Conservation (phyloP, 1,284 basidiomycete species). For the Bjerkandera adusta region DNA sequence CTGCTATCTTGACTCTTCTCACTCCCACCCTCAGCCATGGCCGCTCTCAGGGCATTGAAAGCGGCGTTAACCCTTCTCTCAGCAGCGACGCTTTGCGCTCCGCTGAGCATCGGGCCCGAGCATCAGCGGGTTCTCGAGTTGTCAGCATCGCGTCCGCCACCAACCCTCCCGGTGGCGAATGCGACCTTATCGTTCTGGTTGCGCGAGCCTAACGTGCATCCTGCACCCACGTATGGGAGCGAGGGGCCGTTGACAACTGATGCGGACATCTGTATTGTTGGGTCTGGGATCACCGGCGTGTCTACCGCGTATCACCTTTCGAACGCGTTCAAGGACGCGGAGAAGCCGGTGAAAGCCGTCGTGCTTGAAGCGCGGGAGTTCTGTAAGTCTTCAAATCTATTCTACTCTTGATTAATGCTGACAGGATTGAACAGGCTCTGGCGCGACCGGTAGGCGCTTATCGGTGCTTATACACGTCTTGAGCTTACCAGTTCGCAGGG, state of each 20-base stretch:
- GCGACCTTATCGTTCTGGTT: conserved; percentile 74
- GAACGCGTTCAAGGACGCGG: conserved; percentile 30
- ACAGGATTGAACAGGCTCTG: background rate
- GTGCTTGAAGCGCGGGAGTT: conserved; percentile 78
- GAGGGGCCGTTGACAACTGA: conserved; percentile 49
- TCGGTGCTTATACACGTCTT: background rate
- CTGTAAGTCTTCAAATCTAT: conserved; percentile 72
- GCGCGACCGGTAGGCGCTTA: conserved; percentile 1
- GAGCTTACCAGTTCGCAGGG: conserved; percentile 36
- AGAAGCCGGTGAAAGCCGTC: conserved; percentile 46
- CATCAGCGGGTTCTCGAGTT: conserved; percentile 21
- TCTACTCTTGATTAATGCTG: too few species aligned
- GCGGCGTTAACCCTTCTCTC: too few species aligned
- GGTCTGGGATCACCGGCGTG: conserved; percentile 76
- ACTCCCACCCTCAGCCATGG: too few species aligned
- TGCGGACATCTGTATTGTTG: conserved; percentile 75
- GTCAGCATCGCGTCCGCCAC: conserved; percentile 15
- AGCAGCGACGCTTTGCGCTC: too few species aligned
- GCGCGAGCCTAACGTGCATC: conserved; percentile 55
- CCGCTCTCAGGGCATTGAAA: too few species aligned
- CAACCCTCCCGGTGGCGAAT: conserved; percentile 54
- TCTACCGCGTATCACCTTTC: conserved; percentile 70
- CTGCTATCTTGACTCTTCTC: too few species aligned
- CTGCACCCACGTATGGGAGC: conserved; percentile 63
- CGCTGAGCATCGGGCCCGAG: too few species aligned